A percentile compares a stretch with the other conserved stretches of the same genome.
These are phyloP conservation scores for Trichoderma breve DNA, from an alignment of 2,329 filamentous ascomycete genomes.

Conservation along the genomic window DNA sequence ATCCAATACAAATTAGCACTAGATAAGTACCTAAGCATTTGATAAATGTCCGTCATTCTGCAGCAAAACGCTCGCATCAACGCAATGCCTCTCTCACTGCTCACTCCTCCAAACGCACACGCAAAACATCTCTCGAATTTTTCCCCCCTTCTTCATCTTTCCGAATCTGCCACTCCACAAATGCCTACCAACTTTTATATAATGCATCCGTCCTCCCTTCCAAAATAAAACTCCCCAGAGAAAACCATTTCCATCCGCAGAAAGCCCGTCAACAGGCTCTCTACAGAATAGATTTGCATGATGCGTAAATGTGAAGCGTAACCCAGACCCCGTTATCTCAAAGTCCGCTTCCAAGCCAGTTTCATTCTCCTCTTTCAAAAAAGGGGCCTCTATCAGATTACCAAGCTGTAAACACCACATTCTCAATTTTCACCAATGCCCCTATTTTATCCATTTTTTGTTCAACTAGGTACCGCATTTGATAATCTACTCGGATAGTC, in stretches of 20 bases:
- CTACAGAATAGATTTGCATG: background rate
- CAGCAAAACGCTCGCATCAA: background rate
- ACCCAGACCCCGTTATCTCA: background rate
- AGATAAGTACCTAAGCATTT: background rate
- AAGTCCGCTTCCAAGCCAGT: background rate
- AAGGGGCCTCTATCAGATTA: background rate
- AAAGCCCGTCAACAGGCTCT: background rate
- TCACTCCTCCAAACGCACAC: background rate
- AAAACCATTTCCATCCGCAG: background rate
- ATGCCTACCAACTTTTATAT: constrained; percentile 19
- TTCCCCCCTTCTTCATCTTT: background rate
- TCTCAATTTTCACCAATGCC: background rate
- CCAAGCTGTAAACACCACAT: background rate
- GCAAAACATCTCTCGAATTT: background rate
- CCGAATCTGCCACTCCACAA: background rate
- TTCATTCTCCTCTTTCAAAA: background rate
- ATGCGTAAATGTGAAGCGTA: background rate
- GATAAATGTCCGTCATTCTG: background rate
- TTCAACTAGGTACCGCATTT: background rate
- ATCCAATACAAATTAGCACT: background rate
- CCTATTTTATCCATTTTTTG: background rate
- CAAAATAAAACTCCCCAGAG: background rate
- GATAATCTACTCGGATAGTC: constrained; percentile 35
- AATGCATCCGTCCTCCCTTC: background rate
- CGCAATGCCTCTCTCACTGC: background rate